Evolutionary conservation across 2,329 filamentous ascomycete species (phyloP), one percentile per base, ranked within the genome.

Genomic region (Colletotrichum noveboracense): DNA sequence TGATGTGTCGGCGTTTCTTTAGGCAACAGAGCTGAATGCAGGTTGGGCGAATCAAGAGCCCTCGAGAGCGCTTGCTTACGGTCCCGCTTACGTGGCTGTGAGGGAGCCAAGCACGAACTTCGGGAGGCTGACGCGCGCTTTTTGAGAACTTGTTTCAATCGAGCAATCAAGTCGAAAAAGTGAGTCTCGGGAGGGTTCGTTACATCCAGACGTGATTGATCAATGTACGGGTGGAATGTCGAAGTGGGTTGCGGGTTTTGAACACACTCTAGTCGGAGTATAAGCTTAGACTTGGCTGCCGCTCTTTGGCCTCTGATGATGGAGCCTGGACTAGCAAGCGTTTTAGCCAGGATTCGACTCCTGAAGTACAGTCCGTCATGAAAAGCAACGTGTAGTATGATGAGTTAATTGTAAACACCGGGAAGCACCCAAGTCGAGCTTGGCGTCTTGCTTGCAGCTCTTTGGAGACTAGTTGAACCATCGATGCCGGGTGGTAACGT

Each of bases 71-170:
- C 36, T 48, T 74, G 74, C 74, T 76, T 68, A 76, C 74, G 70
- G 58, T 43, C 48, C 48, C 28, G 74, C 74, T 76, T 74, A 76
- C 74, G 70, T 43, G 74, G 74, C 74, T 48, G 14, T 56, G 64
- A 68, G 48, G 48, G 70, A 48, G 74, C 70, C 73, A 75, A 69
- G 62, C 18, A 24, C 32, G 34, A 68, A n/a, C 30, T 28, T n/a
- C 48, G 30, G 32, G 56, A 26, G 36, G 56, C 56, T 62, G 26
- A 62, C 36, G 67, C 28, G 67, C 67, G 36, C 28, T 38, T 67
- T 28, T 8, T 26, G 21, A 10, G 30, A 21, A 24, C 21, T 28
- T 30, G 32, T 64, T 64, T 43, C 61, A 38, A n/a, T 64, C 16
- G 26, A 21, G 13, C 32, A 34, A 43, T 52, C n/a, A 62, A 36